Evolutionary conservation across 768 basidiomycete genomes (phyloP).

Genomic region (Paxillus ammoniavirescens): DNA sequence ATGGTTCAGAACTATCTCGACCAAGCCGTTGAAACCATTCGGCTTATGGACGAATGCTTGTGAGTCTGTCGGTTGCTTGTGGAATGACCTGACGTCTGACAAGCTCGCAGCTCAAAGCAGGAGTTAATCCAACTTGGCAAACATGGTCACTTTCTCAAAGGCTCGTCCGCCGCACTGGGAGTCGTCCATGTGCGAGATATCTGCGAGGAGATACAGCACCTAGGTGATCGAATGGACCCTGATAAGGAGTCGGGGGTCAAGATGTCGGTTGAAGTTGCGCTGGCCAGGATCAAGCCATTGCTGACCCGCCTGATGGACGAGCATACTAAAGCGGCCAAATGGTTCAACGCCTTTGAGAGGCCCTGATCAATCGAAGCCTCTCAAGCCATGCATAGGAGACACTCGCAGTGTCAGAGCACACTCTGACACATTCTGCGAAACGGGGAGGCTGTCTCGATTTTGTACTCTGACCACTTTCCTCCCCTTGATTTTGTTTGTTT

Average conservation of each 20-base stretch:
- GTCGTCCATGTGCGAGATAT: slow-evolving; percentile 75
- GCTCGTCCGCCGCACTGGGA: slow-evolving; percentile 93
- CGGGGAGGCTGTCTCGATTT: slow-evolving; percentile 18
- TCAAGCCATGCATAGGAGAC: slow-evolving; percentile 10
- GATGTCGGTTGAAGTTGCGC: slow-evolving; percentile 50
- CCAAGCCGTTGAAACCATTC: slow-evolving; percentile 77
- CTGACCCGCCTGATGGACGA: slow-evolving; percentile 63
- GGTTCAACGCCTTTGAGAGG: slow-evolving; percentile 45
- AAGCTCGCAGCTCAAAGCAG: slow-evolving; percentile 43
- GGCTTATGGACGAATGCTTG: slow-evolving; percentile 75
- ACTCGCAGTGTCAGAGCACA: slow-evolving; percentile 13
- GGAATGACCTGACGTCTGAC: slow-evolving; percentile 15
- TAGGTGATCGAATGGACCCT: slow-evolving; percentile 53
- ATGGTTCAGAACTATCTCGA: slow-evolving; percentile 82
- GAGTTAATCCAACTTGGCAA: slow-evolving; percentile 66
- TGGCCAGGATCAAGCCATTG: slow-evolving; percentile 54
- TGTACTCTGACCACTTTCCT: slow-evolving; percentile 23
- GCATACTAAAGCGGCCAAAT: slow-evolving; percentile 64
- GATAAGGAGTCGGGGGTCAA: slow-evolving; percentile 51
- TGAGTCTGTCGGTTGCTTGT: slow-evolving; percentile 44
- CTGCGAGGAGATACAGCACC: slow-evolving; percentile 92
- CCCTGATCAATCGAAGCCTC: slow-evolving; percentile 4
- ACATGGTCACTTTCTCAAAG: slow-evolving; percentile 94
- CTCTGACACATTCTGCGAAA: slow-evolving; percentile 17
- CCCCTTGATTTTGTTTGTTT: slow-evolving; percentile 9